Evolutionary conservation across 257 asterid genomes (phyloP).

Genomic region (Gentiana straminea): DNA sequence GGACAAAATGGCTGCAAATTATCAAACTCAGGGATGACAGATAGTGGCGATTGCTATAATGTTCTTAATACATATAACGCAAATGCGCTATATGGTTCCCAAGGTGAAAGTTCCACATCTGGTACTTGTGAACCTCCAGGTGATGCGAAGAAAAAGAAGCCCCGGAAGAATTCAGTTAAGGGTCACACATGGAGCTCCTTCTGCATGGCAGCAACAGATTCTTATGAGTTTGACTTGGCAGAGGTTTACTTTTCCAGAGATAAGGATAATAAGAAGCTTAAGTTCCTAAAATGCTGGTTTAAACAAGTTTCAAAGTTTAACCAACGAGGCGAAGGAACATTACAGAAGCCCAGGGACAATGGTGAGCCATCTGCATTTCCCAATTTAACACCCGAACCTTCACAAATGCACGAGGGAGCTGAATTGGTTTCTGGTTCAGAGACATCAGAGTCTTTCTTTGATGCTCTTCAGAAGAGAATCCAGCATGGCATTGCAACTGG

Average conservation of each 20-base stretch:
- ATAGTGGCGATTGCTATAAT: constrained; percentile 8
- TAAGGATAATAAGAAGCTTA: constrained; percentile 49
- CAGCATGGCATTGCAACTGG: constrained; percentile 63
- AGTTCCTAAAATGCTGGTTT: constrained; percentile 90
- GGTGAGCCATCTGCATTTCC: constrained; percentile 24
- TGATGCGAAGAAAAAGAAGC: constrained; percentile 40
- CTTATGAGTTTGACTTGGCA: constrained; percentile 55
- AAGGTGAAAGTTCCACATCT: constrained; percentile 51
- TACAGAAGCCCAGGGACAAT: constrained; percentile 21
- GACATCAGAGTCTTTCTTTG: constrained; percentile 42
- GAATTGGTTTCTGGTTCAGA: constrained; percentile 28
- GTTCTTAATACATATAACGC: constrained; percentile 22
- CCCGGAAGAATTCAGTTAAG: constrained; percentile 26
- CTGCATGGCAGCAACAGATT: constrained; percentile 45
- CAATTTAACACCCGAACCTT: constrained; percentile 26
- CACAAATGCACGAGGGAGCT: constrained; percentile 30
- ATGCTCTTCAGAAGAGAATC: constrained; percentile 39
- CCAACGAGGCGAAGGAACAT: constrained; percentile 14
- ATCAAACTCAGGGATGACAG: constrained; percentile 13
- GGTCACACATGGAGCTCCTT: constrained; percentile 71
- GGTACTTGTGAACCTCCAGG: constrained; percentile 28
- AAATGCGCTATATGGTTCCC: constrained; percentile 36
- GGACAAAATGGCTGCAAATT: constrained; percentile 10
- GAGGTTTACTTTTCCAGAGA: constrained; percentile 41
- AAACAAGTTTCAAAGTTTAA: constrained; percentile 45